A percentile compares a stretch with the other conserved stretches of the same genome.
Conservation (phyloP, 2,329 filamentous ascomycete species). For the Trichophyton verrucosum region DNA sequence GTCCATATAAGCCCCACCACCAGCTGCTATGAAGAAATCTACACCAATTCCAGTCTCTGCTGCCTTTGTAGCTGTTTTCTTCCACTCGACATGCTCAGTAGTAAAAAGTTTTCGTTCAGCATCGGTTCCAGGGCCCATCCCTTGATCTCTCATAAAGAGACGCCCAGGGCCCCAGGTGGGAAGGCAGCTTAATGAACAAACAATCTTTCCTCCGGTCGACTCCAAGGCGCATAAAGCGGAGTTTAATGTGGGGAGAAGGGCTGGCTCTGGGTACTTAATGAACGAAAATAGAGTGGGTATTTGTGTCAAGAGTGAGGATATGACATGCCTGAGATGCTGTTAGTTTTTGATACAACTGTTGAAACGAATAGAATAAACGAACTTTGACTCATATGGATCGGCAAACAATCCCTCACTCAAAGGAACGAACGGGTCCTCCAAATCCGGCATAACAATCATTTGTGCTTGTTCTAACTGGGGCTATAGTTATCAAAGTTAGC, state of each 20-base stretch:
- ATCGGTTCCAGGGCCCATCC: conserved; percentile 73
- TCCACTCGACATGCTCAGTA: conserved; percentile 80
- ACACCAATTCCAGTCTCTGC: conserved; percentile 73
- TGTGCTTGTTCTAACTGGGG: conserved; percentile 72
- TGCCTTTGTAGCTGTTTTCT: conserved; percentile 76
- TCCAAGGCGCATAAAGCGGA: conserved; percentile 74
- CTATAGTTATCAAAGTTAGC: conserved; percentile 33
- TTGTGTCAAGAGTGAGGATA: conserved; percentile 70
- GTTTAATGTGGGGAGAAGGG: conserved; percentile 70
- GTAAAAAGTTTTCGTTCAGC: conserved; percentile 83
- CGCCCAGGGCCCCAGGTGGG: conserved; percentile 85
- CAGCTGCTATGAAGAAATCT: conserved; percentile 89
- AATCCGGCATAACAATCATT: conserved; percentile 97
- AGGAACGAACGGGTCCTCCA: conserved; percentile 92
- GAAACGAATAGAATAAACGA: conserved; percentile 16
- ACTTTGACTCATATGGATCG: conserved; percentile 80
- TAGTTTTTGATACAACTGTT: conserved; percentile 14
- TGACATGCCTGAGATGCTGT: conserved; percentile 47
- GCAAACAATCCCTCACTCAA: conserved; percentile 87
- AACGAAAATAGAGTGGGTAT: conserved; percentile 77
- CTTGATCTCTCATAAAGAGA: conserved; percentile 75
- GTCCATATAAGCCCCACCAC: conserved; percentile 81
- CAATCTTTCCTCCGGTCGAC: conserved; percentile 78
- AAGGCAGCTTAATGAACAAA: conserved; percentile 75
- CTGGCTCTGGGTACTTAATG: conserved; percentile 82